These are phyloP conservation scores for Suillus ampliporus DNA, from an alignment of 768 basidiomycete genomes.

Conservation along the genomic window DNA sequence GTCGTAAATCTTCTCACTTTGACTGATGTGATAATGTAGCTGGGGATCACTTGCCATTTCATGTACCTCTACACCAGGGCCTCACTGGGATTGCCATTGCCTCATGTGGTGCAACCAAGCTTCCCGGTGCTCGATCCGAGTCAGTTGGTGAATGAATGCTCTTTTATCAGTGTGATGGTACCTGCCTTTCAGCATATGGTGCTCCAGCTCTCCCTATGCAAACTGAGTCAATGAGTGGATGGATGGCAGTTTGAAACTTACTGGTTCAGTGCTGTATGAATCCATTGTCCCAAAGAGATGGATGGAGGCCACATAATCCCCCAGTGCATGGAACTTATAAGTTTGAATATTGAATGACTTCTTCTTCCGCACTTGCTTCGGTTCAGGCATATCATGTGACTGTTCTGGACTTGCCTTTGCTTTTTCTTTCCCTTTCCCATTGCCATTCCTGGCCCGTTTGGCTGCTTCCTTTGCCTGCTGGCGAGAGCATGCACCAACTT, in stretches of 20 bases:
- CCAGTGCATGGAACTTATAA: slow-evolving; percentile 40
- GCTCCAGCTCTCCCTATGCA: slow-evolving; percentile 25
- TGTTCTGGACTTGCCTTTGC: too few relatives aligned
- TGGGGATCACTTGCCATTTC: too few relatives aligned
- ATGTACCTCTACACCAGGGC: too few relatives aligned
- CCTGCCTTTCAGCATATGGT: slow-evolving; percentile 11
- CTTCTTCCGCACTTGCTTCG: too few relatives aligned
- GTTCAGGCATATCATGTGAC: too few relatives aligned
- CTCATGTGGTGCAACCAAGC: not conserved
- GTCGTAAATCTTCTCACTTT: too few relatives aligned
- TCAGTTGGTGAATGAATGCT: not conserved
- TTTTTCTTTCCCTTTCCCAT: too few relatives aligned
- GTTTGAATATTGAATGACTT: slow-evolving; percentile 32
- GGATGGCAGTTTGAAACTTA: slow-evolving; percentile 15
- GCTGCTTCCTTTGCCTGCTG: too few relatives aligned
- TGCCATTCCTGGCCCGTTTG: too few relatives aligned
- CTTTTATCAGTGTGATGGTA: slow-evolving; percentile 14
- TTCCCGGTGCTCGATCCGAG: slow-evolving; percentile 2
- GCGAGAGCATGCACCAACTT: slow-evolving; percentile 8
- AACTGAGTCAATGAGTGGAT: too few relatives aligned
- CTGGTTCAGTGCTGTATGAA: slow-evolving; percentile 37
- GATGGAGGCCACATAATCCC: slow-evolving; percentile 35
- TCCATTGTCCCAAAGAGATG: slow-evolving; percentile 38
- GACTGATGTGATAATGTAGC: too few relatives aligned
- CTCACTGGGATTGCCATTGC: not conserved